phyloP scores from a whole-genome alignment of 2,329 filamentous ascomycete genomes.

The Pseudocercospora fuligena region DNA sequence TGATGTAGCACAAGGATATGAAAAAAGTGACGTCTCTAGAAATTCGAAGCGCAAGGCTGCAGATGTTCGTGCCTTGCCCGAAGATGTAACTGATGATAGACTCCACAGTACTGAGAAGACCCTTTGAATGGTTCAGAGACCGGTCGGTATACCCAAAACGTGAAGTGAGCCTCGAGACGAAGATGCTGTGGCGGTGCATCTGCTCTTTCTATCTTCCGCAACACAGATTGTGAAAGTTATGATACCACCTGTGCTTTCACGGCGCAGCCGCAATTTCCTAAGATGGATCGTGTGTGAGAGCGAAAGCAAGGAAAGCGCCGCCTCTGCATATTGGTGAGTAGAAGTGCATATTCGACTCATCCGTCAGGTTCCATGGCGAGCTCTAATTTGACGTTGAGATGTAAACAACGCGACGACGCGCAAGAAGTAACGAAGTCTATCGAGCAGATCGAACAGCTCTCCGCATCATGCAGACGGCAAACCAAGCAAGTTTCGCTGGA shows the following conservation, averaged over 20 bases:
- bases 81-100: neutral
- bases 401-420: constrained; percentile 6
- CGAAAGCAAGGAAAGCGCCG: neutral
- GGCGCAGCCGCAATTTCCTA: neutral
- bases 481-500: neutral
- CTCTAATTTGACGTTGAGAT: neutral
- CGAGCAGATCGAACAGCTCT: neutral
- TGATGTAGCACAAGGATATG: neutral
- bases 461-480: constrained; percentile 1
- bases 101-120: neutral
- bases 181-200: neutral
- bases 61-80: neutral
- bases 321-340: too few relatives aligned
- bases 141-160: neutral
- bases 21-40: neutral
- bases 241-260: neutral
- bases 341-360: neutral
- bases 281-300: neutral
- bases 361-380: too few relatives aligned
- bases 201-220: neutral
- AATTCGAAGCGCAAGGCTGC: neutral
- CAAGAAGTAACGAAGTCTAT: neutral
- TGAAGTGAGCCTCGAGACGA: neutral
- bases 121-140: neutral
- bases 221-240: neutral